These are phyloP conservation scores for Aspergillus kassunensis DNA, from an alignment of 495 filamentous ascomycete species.

Conservation along the genomic window DNA sequence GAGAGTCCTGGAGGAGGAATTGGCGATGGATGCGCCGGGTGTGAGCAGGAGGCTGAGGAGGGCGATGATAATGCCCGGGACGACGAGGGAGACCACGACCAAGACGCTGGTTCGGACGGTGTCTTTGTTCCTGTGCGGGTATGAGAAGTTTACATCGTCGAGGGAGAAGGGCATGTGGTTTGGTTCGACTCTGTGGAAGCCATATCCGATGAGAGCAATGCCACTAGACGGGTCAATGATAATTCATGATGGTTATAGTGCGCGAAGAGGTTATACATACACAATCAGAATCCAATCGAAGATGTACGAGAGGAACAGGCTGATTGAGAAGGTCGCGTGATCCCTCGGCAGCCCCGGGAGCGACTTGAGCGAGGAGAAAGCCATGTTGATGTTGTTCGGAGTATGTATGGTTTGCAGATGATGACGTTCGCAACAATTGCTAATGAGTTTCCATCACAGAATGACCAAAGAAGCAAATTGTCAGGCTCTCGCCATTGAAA, in stretches of 20 bases:
- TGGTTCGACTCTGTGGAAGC: slow-evolving; percentile 36
- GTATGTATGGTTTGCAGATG: background rate
- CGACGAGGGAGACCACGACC: slow-evolving; percentile 46
- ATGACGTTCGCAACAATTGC: background rate
- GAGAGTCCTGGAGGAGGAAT: slow-evolving; percentile 27
- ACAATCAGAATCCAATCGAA: slow-evolving; percentile 52
- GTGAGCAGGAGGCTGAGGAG: slow-evolving; percentile 46
- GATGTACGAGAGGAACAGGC: slow-evolving; percentile 47
- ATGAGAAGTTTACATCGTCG: slow-evolving; percentile 54
- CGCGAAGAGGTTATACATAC: slow-evolving; percentile 28
- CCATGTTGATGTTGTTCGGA: background rate
- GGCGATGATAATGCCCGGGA: slow-evolving; percentile 51
- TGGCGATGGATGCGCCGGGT: slow-evolving; percentile 33
- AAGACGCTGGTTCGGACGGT: slow-evolving; percentile 53
- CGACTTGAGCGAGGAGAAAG: background rate
- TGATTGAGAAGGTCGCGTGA: slow-evolving; percentile 26
- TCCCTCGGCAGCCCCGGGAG: slow-evolving; percentile 1
- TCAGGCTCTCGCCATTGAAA: no score
- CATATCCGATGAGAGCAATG: slow-evolving; percentile 44
- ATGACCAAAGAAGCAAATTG: no score
- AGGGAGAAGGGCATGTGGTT: slow-evolving; percentile 47
- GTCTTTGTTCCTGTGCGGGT: slow-evolving; percentile 48
- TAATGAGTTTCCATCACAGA: no score
- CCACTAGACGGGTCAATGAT: slow-evolving; percentile 23
- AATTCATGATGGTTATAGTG: no score